phyloP scores from a whole-genome alignment of 768 basidiomycete species.

The Gymnopilus dilepis region DNA sequence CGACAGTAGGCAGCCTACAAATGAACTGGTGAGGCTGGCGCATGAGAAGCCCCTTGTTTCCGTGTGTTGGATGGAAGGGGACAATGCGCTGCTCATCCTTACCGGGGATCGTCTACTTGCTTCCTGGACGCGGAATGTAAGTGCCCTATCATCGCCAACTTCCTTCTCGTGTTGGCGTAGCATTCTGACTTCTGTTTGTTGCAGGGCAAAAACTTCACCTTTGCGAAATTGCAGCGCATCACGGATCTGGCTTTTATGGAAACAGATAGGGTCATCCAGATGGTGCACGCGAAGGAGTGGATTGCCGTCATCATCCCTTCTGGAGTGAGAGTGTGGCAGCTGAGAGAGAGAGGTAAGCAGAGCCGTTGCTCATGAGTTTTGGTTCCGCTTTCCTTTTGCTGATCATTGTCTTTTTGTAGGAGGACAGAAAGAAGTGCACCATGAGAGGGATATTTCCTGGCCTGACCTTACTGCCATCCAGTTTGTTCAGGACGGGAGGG shows the following conservation, averaged over 20 bases:
- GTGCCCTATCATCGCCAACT: slow-evolving; percentile 31
- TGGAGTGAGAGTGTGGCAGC: slow-evolving; percentile 71
- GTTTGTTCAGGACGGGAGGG: slow-evolving; percentile 67
- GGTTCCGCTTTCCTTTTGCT: too few species aligned
- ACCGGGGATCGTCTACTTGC: slow-evolving; percentile 61
- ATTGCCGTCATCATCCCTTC: slow-evolving; percentile 67
- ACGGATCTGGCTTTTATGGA: slow-evolving; percentile 22
- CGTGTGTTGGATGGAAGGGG: slow-evolving; percentile 64
- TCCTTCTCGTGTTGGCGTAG: not conserved
- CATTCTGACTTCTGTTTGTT: not conserved
- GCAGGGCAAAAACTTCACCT: slow-evolving; percentile 47
- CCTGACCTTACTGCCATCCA: slow-evolving; percentile 67
- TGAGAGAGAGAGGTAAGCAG: slow-evolving; percentile 62
- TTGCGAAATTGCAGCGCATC: slow-evolving; percentile 47
- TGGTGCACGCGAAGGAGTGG: slow-evolving; percentile 60
- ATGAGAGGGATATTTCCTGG: slow-evolving; percentile 66
- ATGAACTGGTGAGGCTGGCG: slow-evolving; percentile 61
- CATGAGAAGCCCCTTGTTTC: slow-evolving; percentile 52
- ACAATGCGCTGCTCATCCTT: slow-evolving; percentile 61
- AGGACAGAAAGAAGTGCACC: slow-evolving; percentile 67
- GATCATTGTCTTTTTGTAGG: slow-evolving; percentile 44
- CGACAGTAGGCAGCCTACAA: slow-evolving; percentile 45
- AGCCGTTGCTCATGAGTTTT: too few species aligned
- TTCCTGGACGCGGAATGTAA: slow-evolving; percentile 57
- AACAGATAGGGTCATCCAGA: slow-evolving; percentile 43